Conservation (phyloP, 108 stramenopile species). For the Skeletonema costatum region DNA sequence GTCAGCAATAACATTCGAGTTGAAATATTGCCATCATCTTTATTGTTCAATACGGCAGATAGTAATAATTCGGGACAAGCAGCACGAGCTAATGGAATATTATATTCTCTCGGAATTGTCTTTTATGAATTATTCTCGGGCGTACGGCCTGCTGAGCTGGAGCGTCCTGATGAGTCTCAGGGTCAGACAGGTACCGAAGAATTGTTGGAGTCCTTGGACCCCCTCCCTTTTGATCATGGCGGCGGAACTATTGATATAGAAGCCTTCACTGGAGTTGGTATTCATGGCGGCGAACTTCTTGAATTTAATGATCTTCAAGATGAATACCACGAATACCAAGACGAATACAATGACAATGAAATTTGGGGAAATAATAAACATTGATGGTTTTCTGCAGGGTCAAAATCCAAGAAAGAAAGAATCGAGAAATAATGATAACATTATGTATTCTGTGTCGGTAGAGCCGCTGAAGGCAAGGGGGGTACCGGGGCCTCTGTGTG, state of each 20-base stretch:
- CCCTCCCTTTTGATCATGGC: background rate
- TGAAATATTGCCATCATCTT: background rate
- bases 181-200: background rate
- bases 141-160: background rate
- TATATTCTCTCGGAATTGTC: background rate
- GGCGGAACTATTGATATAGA: background rate
- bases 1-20: background rate
- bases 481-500: conserved; percentile 7
- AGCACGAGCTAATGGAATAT: background rate
- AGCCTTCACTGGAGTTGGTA: background rate
- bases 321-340: too few species aligned
- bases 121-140: background rate
- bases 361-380: background rate
- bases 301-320: background rate
- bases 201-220: background rate
- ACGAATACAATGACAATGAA: background rate
- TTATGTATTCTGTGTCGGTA: background rate
- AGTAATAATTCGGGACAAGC: background rate
- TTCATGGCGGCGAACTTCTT: too few species aligned
- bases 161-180: background rate
- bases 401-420: background rate
- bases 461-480: background rate
- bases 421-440: background rate
- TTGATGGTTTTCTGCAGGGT: too few species aligned
- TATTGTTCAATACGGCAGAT: background rate